Conservation (phyloP, 176 grass and related monocot species). For the Ensete ventricosum region DNA sequence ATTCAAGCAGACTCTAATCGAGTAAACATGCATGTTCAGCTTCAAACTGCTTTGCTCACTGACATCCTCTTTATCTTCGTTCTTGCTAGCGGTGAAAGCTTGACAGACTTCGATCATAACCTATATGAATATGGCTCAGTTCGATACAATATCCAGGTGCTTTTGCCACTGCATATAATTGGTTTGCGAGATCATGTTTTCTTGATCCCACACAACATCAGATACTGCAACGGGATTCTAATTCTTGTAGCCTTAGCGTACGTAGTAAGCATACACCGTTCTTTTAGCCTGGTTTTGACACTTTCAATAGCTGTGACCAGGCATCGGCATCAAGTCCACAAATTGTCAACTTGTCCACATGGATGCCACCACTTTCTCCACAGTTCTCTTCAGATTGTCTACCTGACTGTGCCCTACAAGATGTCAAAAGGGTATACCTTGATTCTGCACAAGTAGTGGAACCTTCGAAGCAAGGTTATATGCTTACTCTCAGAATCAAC, state of each 20-base stretch:
- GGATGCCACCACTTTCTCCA: slow-evolving; percentile 45
- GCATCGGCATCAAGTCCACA: slow-evolving; percentile 44
- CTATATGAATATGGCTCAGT: slow-evolving; percentile 70
- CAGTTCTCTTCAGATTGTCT: slow-evolving; percentile 28
- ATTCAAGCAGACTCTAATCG: not conserved
- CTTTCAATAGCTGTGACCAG: slow-evolving; percentile 24
- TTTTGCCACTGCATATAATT: not conserved
- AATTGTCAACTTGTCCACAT: slow-evolving; percentile 64
- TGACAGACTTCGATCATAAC: slow-evolving; percentile 64
- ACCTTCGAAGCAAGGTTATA: slow-evolving; percentile 52
- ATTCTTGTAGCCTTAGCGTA: too few species aligned
- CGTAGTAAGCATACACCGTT: too few species aligned
- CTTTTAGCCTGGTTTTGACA: slow-evolving; percentile 4
- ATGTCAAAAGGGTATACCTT: slow-evolving; percentile 37
- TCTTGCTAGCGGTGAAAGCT: slow-evolving; percentile 37
- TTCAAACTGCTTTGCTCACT: not conserved
- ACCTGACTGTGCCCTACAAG: slow-evolving; percentile 50
- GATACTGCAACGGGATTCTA: too few species aligned
- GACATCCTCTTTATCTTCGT: not conserved
- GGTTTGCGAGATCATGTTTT: too few species aligned
- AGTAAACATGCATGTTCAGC: not conserved
- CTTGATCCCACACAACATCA: too few species aligned
- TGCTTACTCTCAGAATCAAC: slow-evolving; percentile 67
- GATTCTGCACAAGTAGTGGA: slow-evolving; percentile 47
- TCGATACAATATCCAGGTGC: slow-evolving; percentile 65